These are phyloP conservation scores for Xylariaceae sp. DNA, from an alignment of 2,329 filamentous ascomycete genomes.

Conservation along the genomic window DNA sequence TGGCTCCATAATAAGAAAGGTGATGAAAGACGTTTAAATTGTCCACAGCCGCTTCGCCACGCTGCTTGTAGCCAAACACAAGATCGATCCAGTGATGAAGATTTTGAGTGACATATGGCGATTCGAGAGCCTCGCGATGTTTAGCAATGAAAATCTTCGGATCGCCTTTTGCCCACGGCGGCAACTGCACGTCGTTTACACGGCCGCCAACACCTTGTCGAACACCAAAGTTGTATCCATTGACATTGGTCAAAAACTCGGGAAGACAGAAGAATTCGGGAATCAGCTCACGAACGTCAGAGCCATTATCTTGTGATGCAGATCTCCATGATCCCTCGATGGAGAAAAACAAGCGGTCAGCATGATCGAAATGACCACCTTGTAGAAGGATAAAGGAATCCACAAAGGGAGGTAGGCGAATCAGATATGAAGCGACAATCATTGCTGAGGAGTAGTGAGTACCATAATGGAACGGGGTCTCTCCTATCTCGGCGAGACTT, in stretches of 20 bases:
- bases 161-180: constrained; percentile 95
- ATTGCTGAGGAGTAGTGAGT: constrained; percentile 99
- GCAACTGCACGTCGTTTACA: constrained; percentile 85
- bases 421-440: constrained; percentile 96
- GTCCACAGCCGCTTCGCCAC: constrained; percentile 87
- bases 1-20: constrained; percentile 90
- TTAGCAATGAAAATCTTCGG: constrained; percentile 94
- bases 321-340: constrained; percentile 89
- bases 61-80: constrained; percentile 90
- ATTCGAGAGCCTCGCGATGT: constrained; percentile 92
- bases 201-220: constrained; percentile 75
- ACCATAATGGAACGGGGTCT: constrained; percentile 93
- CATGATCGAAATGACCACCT: constrained; percentile 94
- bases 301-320: constrained; percentile 84
- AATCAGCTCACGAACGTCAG: constrained; percentile 89
- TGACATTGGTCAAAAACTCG: constrained; percentile 91
- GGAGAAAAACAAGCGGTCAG: constrained; percentile 92
- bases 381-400: constrained; percentile 93
- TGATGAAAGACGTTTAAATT: constrained; percentile 95
- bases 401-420: constrained; percentile 91
- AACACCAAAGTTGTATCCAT: constrained; percentile 88
- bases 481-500: constrained; percentile 86
- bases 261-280: constrained; percentile 97
- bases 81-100: constrained; percentile 95
- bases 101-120: constrained; percentile 84